Evolutionary conservation across 2,329 filamentous ascomycete genomes (phyloP), one percentile per base, ranked within the genome.

Genomic region (Fusarium sp.): DNA sequence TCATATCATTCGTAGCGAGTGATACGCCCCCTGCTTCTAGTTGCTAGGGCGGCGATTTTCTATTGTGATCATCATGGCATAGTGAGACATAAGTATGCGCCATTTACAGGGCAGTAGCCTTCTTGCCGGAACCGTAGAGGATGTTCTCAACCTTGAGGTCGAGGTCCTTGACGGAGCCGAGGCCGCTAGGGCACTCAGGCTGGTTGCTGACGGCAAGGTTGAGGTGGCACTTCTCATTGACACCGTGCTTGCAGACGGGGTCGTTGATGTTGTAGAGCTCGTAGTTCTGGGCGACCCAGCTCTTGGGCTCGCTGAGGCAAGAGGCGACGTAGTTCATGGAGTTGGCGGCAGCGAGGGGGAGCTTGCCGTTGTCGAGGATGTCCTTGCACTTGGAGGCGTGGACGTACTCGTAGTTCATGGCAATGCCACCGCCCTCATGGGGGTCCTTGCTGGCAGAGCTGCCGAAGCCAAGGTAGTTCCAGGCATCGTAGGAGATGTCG

Each of bases 401-500:
- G 54, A 86, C 82, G 34, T 81, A 77, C 74, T 86, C 81, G 74
- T 82, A 88, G 42, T 83, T 77, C 81, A 88, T 87, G 39, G 78
- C 72, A 43, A 86, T 78, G 50, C 83, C 83, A 45, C 87, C 87
- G 60, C 86, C 87, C 36, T 75, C 60, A 4, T 81, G 78, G 15
- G 86, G 86, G 50, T 80, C 74, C 15, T 80, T 75, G 9, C 77
- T 79, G 40, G 87, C 87, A 14, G 81, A 80, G 63, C 81, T 72
- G 67, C 87, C 87, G 34, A 82, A 85, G 71, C 78, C 77, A 40
- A 90, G 85, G 72, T 85, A 85, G 81, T 88, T 88, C 86, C 86
- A 90, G 50, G 87, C 87, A 66, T 89, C 87, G 80, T 89, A 90
- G 59, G 81, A 84, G 79, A 90, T 84, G 77, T 90, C 88, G 76